phyloP scores from a whole-genome alignment of 1,139 yeast genomes.

The Keqinozyma sinolaborantium region DNA sequence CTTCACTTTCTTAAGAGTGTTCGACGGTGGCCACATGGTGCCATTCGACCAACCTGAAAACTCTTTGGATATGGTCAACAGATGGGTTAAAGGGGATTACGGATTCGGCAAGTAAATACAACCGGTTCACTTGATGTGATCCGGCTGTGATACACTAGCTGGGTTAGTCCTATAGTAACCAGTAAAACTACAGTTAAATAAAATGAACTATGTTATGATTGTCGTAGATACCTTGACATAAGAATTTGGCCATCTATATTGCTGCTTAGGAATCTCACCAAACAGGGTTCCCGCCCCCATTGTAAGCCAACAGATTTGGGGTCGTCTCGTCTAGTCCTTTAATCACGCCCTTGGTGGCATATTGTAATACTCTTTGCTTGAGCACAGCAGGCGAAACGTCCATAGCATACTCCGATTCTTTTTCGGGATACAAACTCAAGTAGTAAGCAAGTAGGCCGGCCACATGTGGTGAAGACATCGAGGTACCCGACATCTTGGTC shows the following conservation, averaged over 20 bases:
- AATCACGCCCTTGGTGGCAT: conserved; percentile 29
- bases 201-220: too few species aligned
- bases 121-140: too few species aligned
- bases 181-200: too few species aligned
- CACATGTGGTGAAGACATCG: conserved; percentile 30
- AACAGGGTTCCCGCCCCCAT: too few species aligned
- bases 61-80: conserved; percentile 45
- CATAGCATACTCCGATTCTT: conserved; percentile 2
- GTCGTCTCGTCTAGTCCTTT: conserved; percentile 36
- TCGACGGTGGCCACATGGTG: conserved; percentile 50
- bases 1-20: conserved; percentile 46
- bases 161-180: too few species aligned
- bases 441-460: conserved; percentile 33
- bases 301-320: conserved; percentile 41
- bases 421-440: conserved; percentile 26
- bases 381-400: conserved; percentile 7
- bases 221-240: too few species aligned
- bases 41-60: conserved; percentile 47
- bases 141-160: too few species aligned
- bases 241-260: too few species aligned
- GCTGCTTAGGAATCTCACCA: too few species aligned
- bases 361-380: conserved; percentile 20
- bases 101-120: conserved; percentile 7
- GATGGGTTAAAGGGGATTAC: conserved; percentile 42
- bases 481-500: conserved; percentile 28